These are phyloP conservation scores for Apiotrichum laibachii DNA, from an alignment of 1,284 basidiomycete species.

Conservation along the genomic window DNA sequence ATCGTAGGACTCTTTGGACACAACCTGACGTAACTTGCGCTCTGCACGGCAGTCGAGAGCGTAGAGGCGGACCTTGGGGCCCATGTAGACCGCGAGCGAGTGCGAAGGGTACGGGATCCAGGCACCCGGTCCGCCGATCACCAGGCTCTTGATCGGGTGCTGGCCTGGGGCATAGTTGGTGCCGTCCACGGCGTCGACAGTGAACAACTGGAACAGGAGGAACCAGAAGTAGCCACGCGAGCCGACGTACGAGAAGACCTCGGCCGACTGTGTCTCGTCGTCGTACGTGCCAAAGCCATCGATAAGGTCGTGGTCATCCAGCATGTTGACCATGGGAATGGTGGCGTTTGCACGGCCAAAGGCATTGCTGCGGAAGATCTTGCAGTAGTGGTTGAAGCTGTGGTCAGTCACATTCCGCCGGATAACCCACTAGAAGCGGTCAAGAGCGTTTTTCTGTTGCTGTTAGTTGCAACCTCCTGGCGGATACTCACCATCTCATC, in stretches of 20 bases:
- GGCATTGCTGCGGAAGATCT: slow-evolving; percentile 78
- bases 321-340: slow-evolving; percentile 70
- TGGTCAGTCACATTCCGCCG: background rate
- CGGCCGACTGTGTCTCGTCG: slow-evolving; percentile 72
- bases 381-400: slow-evolving; percentile 84
- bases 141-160: slow-evolving; percentile 67
- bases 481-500: slow-evolving; percentile 61
- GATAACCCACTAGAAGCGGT: slow-evolving; percentile 58
- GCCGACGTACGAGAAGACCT: slow-evolving; percentile 69
- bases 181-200: slow-evolving; percentile 72
- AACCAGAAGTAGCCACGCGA: slow-evolving; percentile 80
- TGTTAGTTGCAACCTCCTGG: slow-evolving; percentile 3
- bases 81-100: slow-evolving; percentile 62
- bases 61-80: slow-evolving; percentile 65
- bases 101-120: slow-evolving; percentile 77
- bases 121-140: slow-evolving; percentile 71
- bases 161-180: slow-evolving; percentile 58
- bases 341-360: slow-evolving; percentile 87
- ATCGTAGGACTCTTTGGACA: slow-evolving; percentile 67
- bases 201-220: slow-evolving; percentile 87
- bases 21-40: slow-evolving; percentile 73
- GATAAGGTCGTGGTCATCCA: slow-evolving; percentile 68
- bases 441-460: slow-evolving; percentile 61
- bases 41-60: slow-evolving; percentile 88
- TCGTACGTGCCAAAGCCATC: slow-evolving; percentile 81